Base-by-base conservation (phyloP, 768 basidiomycete genomes). In the Lactarius akahatsu region DNA sequence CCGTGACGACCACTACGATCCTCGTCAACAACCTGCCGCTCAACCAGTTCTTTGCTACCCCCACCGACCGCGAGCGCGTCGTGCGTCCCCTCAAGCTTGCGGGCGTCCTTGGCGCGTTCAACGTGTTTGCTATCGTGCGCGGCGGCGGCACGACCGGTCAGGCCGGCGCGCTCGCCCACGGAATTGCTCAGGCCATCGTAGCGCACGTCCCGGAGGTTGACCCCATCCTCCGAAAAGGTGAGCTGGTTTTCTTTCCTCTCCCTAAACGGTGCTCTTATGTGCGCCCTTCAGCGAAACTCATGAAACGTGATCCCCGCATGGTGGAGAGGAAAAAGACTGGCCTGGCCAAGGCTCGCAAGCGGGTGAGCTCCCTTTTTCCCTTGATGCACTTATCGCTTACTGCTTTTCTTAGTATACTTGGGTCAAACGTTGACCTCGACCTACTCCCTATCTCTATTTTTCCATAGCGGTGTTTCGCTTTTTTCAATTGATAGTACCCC, bases 251-350 rank as follows among this genome's bases (percentile, higher is more conserved):
- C 34, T 34, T n/a, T 28, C 9, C 20, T 16, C 34, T 13, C 18
- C 11, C 20, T 15, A 15, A 28, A 28, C 28, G 10, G 8, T n/a
- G 8, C 18, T 2, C 61, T 66, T 23, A 66, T 45, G n/a, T 47
- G 30, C 13, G 57, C 67, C 16, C 67, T 30, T 69, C 74, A 97
- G 96, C 92, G 66, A 90, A 93, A 80, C 80, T 96, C 57, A 78
- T 94, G 65, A 86, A 87, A 76, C 87, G 96, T 72, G 96, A 99
- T 81, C 94, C 95, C 56, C 90, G 97, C 77, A 92, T 96, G 92
- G 96, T 97, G 36, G 96, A 99, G 79, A 84, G 96, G 72, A 99
- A 99, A 81, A 99, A 99, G 85, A 92, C 96, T 18, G 93, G 93
- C 65, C 77, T 86, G 73, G 86, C 90, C 66, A 97, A 97, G 81